phyloP scores from a whole-genome alignment of 805 yeast genomes.

The Babjeviella inositovora region DNA sequence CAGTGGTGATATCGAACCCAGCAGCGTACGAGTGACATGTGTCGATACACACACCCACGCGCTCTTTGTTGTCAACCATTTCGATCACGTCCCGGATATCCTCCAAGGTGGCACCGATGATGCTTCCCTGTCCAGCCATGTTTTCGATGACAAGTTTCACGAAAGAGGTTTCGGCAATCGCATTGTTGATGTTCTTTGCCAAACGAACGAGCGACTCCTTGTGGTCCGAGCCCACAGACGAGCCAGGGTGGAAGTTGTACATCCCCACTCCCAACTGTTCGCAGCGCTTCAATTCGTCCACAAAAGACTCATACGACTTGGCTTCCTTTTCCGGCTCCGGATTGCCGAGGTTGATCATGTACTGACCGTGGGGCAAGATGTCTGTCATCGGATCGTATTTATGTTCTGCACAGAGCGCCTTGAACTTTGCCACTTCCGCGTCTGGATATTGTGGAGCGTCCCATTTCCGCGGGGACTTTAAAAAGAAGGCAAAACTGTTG shows the following conservation, averaged over 20 bases:
- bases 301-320: conserved; percentile 59
- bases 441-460: conserved; percentile 59
- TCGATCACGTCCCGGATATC: conserved; percentile 68
- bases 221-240: conserved; percentile 59
- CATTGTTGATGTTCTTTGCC: conserved; percentile 69
- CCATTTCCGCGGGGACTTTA: conserved; percentile 89
- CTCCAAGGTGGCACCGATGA: conserved; percentile 68
- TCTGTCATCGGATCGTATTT: conserved; percentile 66
- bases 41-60: conserved; percentile 94
- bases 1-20: conserved; percentile 72
- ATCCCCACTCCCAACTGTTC: conserved; percentile 72
- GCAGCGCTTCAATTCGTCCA: conserved; percentile 81
- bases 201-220: conserved; percentile 44
- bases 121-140: conserved; percentile 95
- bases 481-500: conserved; percentile 79
- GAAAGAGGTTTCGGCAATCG: conserved; percentile 53
- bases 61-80: conserved; percentile 56
- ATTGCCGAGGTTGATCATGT: conserved; percentile 82
- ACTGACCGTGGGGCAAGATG: conserved; percentile 88
- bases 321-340: conserved; percentile 71
- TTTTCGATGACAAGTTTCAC: conserved; percentile 88
- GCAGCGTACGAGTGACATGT: conserved; percentile 97
- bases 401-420: conserved; percentile 38
- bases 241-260: conserved; percentile 91
- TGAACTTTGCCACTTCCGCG: conserved; percentile 56